These are phyloP conservation scores for Cucurbita argyrosperma DNA, from an alignment of 306 rosid species.

Conservation along the genomic window DNA sequence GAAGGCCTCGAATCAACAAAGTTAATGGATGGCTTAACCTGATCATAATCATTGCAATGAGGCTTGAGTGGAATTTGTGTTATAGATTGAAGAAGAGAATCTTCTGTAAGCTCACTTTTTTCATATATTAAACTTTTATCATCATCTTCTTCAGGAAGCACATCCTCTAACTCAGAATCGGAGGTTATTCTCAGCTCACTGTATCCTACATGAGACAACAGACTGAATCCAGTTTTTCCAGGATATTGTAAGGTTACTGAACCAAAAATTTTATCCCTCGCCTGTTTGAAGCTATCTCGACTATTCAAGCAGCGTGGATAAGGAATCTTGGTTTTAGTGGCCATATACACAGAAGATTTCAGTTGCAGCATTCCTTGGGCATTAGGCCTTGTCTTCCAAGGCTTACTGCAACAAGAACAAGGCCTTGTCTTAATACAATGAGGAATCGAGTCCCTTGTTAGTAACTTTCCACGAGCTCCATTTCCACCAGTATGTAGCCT, in stretches of 20 bases:
- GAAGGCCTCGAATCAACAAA: slow-evolving; percentile 16
- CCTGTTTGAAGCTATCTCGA: slow-evolving; percentile 31
- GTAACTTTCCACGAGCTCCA: slow-evolving; percentile 19
- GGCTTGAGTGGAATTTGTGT: slow-evolving; percentile 14
- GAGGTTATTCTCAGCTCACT: slow-evolving; percentile 38
- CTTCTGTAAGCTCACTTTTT: slow-evolving; percentile 16
- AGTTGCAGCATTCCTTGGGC: slow-evolving; percentile 18
- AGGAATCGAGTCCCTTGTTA: slow-evolving; percentile 17
- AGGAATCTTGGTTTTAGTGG: slow-evolving; percentile 37
- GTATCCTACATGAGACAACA: slow-evolving; percentile 34
- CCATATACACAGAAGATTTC: slow-evolving; percentile 24
- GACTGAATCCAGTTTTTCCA: slow-evolving; percentile 15
- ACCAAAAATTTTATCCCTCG: slow-evolving; percentile 27
- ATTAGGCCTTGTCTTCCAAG: slow-evolving; percentile 30
- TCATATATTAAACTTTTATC: slow-evolving; percentile 16
- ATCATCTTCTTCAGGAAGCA: slow-evolving; percentile 46
- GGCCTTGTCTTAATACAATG: slow-evolving; percentile 15
- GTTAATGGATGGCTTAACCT: slow-evolving; percentile 11
- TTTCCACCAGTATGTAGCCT: slow-evolving; percentile 26
- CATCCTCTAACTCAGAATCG: slow-evolving; percentile 59
- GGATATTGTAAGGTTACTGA: slow-evolving; percentile 12
- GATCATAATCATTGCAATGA: slow-evolving; percentile 11
- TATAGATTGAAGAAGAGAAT: slow-evolving; percentile 9
- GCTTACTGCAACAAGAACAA: slow-evolving; percentile 45
- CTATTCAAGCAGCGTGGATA: slow-evolving; percentile 30